Evolutionary conservation across 2,329 filamentous ascomycete genomes (phyloP), one percentile per base, ranked within the genome.

Genomic region (Plectosphaerella plurivora): DNA sequence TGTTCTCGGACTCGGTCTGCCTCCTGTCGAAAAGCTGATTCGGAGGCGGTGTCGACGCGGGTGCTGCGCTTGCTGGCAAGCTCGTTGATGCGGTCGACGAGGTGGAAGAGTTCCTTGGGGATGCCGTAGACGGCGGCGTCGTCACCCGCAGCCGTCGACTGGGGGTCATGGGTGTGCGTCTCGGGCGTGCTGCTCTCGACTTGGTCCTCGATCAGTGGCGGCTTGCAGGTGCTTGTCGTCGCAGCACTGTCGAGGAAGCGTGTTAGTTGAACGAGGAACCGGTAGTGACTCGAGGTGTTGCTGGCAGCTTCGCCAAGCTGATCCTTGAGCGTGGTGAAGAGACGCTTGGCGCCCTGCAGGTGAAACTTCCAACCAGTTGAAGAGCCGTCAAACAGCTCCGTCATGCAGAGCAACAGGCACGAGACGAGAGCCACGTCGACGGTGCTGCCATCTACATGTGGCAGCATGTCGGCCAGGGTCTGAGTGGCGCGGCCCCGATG

Each of bases 291-390:
- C 7, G 37, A 41, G 37, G 15, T 5, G 37, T 9, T n/a, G 20
- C 68, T 69, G 44, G 62, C 61, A 22, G 68, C 63, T 42, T 69
- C 63, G 15, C 65, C 62, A 15, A 62, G 57, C 42, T 67, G 60
- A 20, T 61, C 60, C 42, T 62, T 63, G 9, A 68, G 55, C 0
- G 69, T 65, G 3, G 65, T 60, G 8, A 73, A 56, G 4, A 73
- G 62, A 3, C 67, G 60, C 53, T 71, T 69, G n/a, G 71, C 72
- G 5, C 69, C 71, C 50, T 71, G 68, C 16, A 74, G 63, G 52
- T 74, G 71, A 50, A 71, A 65, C 59, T 72, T 70, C 71, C 71
- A 74, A 2, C 68, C 66, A 35, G 67, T 61, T 15, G 69, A 72
- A 2, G 69, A 67, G 39, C 71, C 70, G 51, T 74, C 71, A 20